Conservation (phyloP, 495 filamentous ascomycete genomes). For the Penicillium lagena region DNA sequence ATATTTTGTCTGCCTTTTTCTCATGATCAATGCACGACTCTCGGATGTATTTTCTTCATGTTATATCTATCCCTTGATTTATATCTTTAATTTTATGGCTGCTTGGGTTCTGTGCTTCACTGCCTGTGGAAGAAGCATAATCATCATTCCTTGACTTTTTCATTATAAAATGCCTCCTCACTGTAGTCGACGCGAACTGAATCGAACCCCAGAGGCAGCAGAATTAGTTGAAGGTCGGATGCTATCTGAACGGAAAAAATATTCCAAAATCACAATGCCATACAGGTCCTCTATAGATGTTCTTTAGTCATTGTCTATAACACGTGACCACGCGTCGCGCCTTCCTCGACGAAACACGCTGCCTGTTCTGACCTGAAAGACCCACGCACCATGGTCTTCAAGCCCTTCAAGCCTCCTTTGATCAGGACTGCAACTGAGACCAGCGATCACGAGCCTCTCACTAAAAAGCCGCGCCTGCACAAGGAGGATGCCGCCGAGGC, state of each 20-base stretch:
- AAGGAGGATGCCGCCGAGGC: conserved; percentile 11
- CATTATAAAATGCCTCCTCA: not conserved
- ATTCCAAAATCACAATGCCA: too few relatives aligned
- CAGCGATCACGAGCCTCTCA: conserved; percentile 10
- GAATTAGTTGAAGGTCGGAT: too few relatives aligned
- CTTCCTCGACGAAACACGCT: conserved; percentile 1
- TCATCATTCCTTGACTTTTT: not conserved
- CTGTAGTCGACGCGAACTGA: too few relatives aligned
- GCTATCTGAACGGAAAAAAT: too few relatives aligned
- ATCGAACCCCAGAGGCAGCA: too few relatives aligned
- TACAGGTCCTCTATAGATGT: too few relatives aligned
- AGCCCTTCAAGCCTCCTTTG: conserved; percentile 39
- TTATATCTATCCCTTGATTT: conserved; percentile 7
- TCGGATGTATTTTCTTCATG: conserved; percentile 5
- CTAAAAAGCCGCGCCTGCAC: conserved; percentile 26
- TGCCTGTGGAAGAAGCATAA: conserved; percentile 1
- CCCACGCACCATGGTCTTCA: conserved; percentile 34
- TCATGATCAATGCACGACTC: conserved; percentile 8
- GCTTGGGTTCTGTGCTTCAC: conserved; percentile 2
- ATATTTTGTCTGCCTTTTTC: conserved; percentile 1
- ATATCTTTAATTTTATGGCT: conserved; percentile 5
- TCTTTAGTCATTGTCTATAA: too few relatives aligned
- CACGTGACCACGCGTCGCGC: conserved; percentile 19
- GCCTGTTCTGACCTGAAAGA: too few relatives aligned
- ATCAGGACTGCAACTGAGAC: conserved; percentile 22